phyloP scores from a whole-genome alignment of 2,329 filamentous ascomycete species.

The Phaeosphaeria sp. region DNA sequence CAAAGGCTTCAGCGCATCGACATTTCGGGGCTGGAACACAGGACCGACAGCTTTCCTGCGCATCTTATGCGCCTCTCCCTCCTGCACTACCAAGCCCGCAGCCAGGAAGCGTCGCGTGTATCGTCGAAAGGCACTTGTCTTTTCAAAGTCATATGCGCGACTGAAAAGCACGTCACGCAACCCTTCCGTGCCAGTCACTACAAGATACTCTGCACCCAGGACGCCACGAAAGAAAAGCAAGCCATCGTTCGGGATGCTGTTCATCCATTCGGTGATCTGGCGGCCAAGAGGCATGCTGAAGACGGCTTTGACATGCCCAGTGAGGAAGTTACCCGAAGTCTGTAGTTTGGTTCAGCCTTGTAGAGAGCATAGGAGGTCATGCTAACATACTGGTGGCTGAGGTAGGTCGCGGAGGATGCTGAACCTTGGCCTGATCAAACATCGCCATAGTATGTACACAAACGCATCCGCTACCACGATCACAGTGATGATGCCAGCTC shows the following conservation, averaged over 20 bases:
- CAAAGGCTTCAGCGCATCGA: too few relatives aligned
- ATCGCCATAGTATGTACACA: too few relatives aligned
- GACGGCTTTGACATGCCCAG: not conserved
- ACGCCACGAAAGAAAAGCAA: not conserved
- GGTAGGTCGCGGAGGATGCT: not conserved
- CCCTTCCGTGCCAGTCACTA: not conserved
- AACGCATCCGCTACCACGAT: not conserved
- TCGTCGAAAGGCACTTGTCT: too few relatives aligned
- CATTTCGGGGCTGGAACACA: too few relatives aligned
- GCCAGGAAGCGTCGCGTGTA: too few relatives aligned
- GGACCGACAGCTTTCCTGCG: too few relatives aligned
- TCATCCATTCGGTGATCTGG: not conserved
- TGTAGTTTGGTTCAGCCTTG: not conserved
- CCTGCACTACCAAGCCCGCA: too few relatives aligned
- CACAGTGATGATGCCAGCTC: not conserved
- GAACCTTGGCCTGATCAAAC: not conserved
- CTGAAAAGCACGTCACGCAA: not conserved
- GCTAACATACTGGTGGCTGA: not conserved
- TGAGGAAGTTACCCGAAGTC: not conserved
- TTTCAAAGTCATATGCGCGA: not conserved
- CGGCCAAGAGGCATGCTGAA: not conserved
- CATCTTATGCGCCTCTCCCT: too few relatives aligned
- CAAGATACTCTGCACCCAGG: not conserved
- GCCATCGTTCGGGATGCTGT: not conserved
- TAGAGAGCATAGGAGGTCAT: too few relatives aligned